These are phyloP conservation scores for Camelina neglecta DNA, from an alignment of 345 rosid species.

Conservation along the genomic window DNA sequence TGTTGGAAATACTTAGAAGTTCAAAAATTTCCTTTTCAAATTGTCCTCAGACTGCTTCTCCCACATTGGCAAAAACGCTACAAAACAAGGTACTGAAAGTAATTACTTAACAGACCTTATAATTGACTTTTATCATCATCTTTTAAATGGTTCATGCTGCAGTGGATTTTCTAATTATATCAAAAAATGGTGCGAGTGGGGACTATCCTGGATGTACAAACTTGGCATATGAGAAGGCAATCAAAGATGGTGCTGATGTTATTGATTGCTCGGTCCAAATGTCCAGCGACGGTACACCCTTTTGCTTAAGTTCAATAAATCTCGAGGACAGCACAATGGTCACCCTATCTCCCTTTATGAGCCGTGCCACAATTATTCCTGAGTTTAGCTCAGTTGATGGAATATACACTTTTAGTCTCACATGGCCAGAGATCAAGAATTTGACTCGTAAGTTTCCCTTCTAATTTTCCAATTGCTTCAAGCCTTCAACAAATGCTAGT, in stretches of 20 bases:
- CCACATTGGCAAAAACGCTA: slow-evolving; percentile 53
- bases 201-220: slow-evolving; percentile 83
- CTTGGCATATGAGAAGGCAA: slow-evolving; percentile 67
- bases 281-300: slow-evolving; percentile 65
- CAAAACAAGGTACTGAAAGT: slow-evolving; percentile 53
- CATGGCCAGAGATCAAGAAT: slow-evolving; percentile 58
- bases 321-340: slow-evolving; percentile 50
- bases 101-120: neutral
- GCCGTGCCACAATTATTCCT: slow-evolving; percentile 46
- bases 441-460: slow-evolving; percentile 62
- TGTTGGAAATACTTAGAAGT: neutral
- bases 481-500: neutral
- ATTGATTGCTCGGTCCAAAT: slow-evolving; percentile 83
- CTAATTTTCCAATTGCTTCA: neutral
- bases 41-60: slow-evolving; percentile 70
- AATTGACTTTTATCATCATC: neutral
- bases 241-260: slow-evolving; percentile 63
- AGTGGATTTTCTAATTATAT: slow-evolving; percentile 59
- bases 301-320: slow-evolving; percentile 64
- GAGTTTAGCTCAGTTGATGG: slow-evolving; percentile 46
- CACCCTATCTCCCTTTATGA: slow-evolving; percentile 36
- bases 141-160: neutral
- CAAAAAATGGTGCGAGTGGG: slow-evolving; percentile 86
- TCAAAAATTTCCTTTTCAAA: slow-evolving; percentile 2
- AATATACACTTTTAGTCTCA: slow-evolving; percentile 65